Conservation (phyloP, 306 rosid genomes). For the Clitoria ternatea region DNA sequence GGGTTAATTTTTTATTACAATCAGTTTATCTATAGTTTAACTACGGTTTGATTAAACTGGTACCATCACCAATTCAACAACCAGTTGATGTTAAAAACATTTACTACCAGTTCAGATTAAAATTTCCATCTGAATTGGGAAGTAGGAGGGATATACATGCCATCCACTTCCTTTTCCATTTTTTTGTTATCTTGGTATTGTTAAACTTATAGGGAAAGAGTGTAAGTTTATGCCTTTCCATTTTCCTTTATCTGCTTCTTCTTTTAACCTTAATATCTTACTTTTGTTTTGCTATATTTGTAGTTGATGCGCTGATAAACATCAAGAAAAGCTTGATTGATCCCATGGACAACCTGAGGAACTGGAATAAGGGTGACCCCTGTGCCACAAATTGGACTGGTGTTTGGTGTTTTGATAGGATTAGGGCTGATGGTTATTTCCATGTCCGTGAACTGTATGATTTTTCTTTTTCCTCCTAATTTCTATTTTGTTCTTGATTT, state of each 20-base stretch:
- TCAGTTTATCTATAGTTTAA: too few species aligned
- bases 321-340: conserved; percentile 64
- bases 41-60: too few species aligned
- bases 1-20: too few species aligned
- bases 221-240: not conserved
- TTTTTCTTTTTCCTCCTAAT: conserved; percentile 1
- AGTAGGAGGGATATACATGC: not conserved
- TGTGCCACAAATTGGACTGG: conserved; percentile 72
- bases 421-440: conserved; percentile 45
- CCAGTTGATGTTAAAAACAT: too few species aligned
- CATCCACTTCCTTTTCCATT: not conserved
- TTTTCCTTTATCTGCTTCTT: not conserved
- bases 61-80: too few species aligned
- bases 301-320: conserved; percentile 58
- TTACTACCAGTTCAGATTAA: not conserved
- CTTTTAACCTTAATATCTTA: not conserved
- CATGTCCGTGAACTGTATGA: conserved; percentile 67
- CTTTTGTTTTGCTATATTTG: conserved; percentile 28
- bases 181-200: not conserved
- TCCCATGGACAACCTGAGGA: conserved; percentile 37
- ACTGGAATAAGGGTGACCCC: conserved; percentile 72
- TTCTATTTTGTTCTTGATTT: not conserved
- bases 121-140: conserved; percentile 6
- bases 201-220: not conserved
- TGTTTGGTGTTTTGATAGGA: conserved; percentile 39